phyloP scores from a whole-genome alignment of 2,329 filamentous ascomycete genomes.

The Xylariaceae sp. region DNA sequence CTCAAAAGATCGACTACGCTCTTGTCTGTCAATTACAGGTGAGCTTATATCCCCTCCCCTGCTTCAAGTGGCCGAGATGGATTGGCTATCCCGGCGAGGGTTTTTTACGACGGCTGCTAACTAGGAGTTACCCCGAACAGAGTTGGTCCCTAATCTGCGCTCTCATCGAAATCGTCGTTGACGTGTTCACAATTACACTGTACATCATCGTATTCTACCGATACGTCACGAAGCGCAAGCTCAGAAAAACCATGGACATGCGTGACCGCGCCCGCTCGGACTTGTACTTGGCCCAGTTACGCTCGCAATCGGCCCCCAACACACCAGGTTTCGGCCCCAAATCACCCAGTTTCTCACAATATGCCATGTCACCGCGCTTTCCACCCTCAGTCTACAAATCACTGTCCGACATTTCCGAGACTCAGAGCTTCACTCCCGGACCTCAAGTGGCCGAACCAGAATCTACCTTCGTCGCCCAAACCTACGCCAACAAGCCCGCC shows the following conservation, averaged over 20 bases:
- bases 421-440: constrained; percentile 48
- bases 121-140: constrained; percentile 37
- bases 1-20: constrained; percentile 76
- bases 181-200: constrained; percentile 83
- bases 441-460: constrained; percentile 52
- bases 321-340: constrained; percentile 81
- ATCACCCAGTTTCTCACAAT: constrained; percentile 50
- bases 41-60: constrained; percentile 28
- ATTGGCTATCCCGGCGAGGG: not conserved
- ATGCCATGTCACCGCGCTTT: constrained; percentile 56
- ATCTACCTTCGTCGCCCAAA: constrained; percentile 52
- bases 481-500: constrained; percentile 23
- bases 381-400: constrained; percentile 52
- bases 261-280: constrained; percentile 92
- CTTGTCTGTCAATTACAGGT: constrained; percentile 86
- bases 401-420: constrained; percentile 40
- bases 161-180: constrained; percentile 92
- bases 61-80: constrained; percentile 7
- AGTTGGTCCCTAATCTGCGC: constrained; percentile 96
- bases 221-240: constrained; percentile 91
- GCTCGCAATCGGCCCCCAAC: constrained; percentile 85
- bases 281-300: constrained; percentile 83
- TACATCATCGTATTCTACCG: constrained; percentile 96
- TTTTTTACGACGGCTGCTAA: constrained; percentile 24
- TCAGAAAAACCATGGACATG: constrained; percentile 93